phyloP scores from a whole-genome alignment of 495 filamentous ascomycete genomes.

The Penicillium canariense region DNA sequence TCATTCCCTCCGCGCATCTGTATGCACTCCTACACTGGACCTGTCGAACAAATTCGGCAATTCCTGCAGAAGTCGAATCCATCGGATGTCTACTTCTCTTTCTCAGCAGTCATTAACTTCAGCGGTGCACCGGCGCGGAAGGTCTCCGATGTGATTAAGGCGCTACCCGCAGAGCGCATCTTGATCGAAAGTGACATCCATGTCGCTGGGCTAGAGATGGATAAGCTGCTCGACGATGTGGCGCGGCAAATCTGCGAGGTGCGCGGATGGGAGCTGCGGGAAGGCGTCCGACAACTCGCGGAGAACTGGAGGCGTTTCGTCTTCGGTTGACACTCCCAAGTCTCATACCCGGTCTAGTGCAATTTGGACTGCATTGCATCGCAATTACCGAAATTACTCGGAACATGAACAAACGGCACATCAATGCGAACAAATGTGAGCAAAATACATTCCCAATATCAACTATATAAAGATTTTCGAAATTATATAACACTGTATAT shows the following conservation, averaged over 20 bases:
- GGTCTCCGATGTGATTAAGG: constrained; percentile 63
- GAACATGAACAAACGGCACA: neutral
- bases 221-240: constrained; percentile 70
- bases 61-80: constrained; percentile 76
- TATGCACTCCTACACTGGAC: constrained; percentile 88
- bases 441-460: neutral
- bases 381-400: too few species aligned
- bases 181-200: constrained; percentile 92
- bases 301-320: constrained; percentile 81
- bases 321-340: constrained; percentile 51
- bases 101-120: constrained; percentile 82
- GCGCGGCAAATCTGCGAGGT: constrained; percentile 68
- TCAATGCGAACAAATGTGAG: neutral
- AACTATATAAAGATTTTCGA: constrained; percentile 3
- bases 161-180: constrained; percentile 72
- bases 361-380: too few species aligned
- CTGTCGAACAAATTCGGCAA: constrained; percentile 70
- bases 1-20: constrained; percentile 90
- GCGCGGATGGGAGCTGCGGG: constrained; percentile 72
- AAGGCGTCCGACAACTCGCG: constrained; percentile 67
- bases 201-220: constrained; percentile 79
- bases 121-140: constrained; percentile 51
- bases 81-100: constrained; percentile 80
- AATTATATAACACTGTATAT: constrained; percentile 26
- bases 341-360: neutral